These are phyloP conservation scores for Litsea cubeba DNA, from an alignment of 164 flowering plant species.

Conservation along the genomic window DNA sequence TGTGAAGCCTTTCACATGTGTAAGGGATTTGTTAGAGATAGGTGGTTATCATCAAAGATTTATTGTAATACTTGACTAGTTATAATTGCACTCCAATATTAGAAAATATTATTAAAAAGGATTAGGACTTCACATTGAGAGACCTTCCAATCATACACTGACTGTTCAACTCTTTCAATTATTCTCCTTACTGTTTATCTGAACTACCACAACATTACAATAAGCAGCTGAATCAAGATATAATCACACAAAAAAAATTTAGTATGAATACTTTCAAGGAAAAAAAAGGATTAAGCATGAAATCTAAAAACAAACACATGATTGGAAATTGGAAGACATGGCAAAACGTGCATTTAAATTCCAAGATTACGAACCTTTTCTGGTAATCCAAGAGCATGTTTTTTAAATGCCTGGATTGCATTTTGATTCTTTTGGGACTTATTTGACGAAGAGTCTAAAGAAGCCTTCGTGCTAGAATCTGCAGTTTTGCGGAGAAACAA, in stretches of 20 bases:
- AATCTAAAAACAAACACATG: background rate
- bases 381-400: constrained; percentile 2
- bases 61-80: too few relatives aligned
- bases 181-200: too few relatives aligned
- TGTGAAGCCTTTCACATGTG: too few relatives aligned
- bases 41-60: too few relatives aligned
- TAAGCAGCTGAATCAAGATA: background rate
- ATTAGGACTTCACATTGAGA: background rate
- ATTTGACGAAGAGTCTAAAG: background rate
- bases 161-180: background rate
- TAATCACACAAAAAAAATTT: background rate
- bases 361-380: constrained; percentile 12
- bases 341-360: background rate
- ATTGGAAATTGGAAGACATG: background rate
- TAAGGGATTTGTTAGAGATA: too few relatives aligned
- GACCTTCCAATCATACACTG: background rate
- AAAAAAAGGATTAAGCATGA: background rate
- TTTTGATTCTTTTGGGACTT: constrained; percentile 5
- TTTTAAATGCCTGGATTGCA: constrained; percentile 8
- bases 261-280: background rate
- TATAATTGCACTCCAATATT: too few relatives aligned
- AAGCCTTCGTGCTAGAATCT: background rate
- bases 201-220: too few relatives aligned
- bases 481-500: constrained; percentile 3
- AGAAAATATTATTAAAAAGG: too few relatives aligned